Base-by-base conservation (phyloP, 495 filamentous ascomycete species). In the Sordaria brevicollis region DNA sequence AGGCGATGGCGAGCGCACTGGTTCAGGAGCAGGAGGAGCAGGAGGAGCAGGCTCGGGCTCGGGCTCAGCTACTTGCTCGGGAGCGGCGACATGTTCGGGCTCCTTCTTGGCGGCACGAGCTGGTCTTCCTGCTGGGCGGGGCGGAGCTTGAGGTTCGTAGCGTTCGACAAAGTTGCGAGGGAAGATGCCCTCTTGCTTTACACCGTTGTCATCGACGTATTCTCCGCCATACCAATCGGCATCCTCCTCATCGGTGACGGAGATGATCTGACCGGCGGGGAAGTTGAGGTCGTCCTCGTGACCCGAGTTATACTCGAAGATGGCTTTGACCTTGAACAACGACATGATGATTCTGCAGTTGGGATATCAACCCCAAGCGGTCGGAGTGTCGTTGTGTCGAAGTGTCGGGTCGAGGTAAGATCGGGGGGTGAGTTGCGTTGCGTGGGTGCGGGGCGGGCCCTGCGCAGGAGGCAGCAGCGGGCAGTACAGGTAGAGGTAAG, bases 231-330 rank as follows among this genome's bases (percentile, higher is more conserved):
- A 99, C 95, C 95, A 99, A 74, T 98, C 95, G 62, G 84, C 89
- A 77, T 96, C 96, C 76, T 98, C 95, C 79, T 90, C 88, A 31
- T 90, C 93, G 25, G 92, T 97, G 65, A 99, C 95, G 43, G 91
- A 96, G 76, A 99, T 92, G 74, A 97, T 87, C 80, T 97, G 93
- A 70, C 93, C 92, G 75, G 87, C 84, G 37, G 85, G 77, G 78
- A 99, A 99, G 74, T 86, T 89, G 68, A 99, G 91, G 82, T 99
- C 95, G 80, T 98, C 95, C 73, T 96, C 93, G 79, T 99, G 93
- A 71, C 82, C 83, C 71, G 96, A 98, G 75, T 83, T 82, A 81
- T 98, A 99, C 77, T 98, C 93, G 83, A 90, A 98, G 75, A 98
- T 81, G 70, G 94, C 92, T 86, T 92, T 95, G 82, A 98, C 95